Evolutionary conservation across 192 early-diverging fungal species (phyloP).

Genomic region (Umbelopsis vinacea): DNA sequence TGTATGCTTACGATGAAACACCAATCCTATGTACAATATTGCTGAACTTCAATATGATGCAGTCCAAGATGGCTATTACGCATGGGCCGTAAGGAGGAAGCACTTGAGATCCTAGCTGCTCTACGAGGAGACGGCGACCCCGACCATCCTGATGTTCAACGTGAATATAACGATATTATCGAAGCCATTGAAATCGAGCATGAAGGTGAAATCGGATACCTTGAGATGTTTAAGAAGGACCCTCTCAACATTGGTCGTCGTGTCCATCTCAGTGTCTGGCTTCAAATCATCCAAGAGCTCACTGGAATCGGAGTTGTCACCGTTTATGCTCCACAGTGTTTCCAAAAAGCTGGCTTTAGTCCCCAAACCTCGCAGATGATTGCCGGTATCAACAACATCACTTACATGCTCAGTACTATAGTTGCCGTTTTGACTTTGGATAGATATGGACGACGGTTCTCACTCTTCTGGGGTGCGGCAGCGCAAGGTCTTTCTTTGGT

Average conservation of each 20-base stretch:
- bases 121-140: constrained; percentile 35
- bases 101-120: constrained; percentile 30
- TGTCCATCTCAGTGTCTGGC: constrained; percentile 47
- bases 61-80: constrained; percentile 34
- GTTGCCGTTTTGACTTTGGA: constrained; percentile 37
- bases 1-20: neutral
- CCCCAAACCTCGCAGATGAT: constrained; percentile 31
- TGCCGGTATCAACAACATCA: constrained; percentile 38
- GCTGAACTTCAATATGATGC: neutral
- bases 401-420: constrained; percentile 35
- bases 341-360: constrained; percentile 48
- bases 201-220: constrained; percentile 43
- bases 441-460: constrained; percentile 32
- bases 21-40: neutral
- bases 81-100: constrained; percentile 31
- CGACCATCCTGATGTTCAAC: constrained; percentile 44
- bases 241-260: constrained; percentile 54
- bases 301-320: constrained; percentile 69
- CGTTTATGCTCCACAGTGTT: constrained; percentile 57
- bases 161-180: constrained; percentile 57
- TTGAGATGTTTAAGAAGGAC: constrained; percentile 55
- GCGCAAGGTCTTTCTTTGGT: constrained; percentile 32
- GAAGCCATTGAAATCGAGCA: constrained; percentile 49
- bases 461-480: constrained; percentile 33
- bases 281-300: constrained; percentile 56